Percentiles rank a stretch among this genome's conserved stretches.
These are phyloP conservation scores for Neopestalotiopsis sp. DNA, from an alignment of 2,329 filamentous ascomycete genomes.

Conservation along the genomic window DNA sequence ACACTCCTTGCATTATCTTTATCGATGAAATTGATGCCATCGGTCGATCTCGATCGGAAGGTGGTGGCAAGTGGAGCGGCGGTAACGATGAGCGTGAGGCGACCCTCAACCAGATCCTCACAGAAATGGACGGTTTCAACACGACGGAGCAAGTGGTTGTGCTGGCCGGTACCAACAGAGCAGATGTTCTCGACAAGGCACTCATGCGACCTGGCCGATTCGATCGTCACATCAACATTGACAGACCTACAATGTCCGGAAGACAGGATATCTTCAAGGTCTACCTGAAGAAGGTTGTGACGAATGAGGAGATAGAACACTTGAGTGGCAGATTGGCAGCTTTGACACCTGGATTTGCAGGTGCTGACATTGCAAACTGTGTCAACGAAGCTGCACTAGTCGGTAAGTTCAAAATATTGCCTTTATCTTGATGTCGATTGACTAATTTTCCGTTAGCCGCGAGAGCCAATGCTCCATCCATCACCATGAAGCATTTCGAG, in stretches of 20 bases:
- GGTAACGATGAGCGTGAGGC: slow-evolving; percentile 97
- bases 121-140: slow-evolving; percentile 99
- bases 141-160: slow-evolving; percentile 96
- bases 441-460: slow-evolving; percentile 70
- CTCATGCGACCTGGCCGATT: slow-evolving; percentile 97
- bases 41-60: slow-evolving; percentile 85
- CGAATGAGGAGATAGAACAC: slow-evolving; percentile 86
- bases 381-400: slow-evolving; percentile 97
- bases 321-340: slow-evolving; percentile 88
- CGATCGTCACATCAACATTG: slow-evolving; percentile 94
- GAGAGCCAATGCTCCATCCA: slow-evolving; percentile 77
- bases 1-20: slow-evolving; percentile 98
- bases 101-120: slow-evolving; percentile 97
- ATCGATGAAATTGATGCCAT: slow-evolving; percentile 99
- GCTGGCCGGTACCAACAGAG: slow-evolving; percentile 93
- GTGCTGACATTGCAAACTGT: slow-evolving; percentile 97
- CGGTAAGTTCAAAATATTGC: slow-evolving; percentile 63
- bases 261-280: slow-evolving; percentile 96
- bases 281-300: slow-evolving; percentile 93
- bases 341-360: slow-evolving; percentile 93
- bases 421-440: slow-evolving; percentile 12
- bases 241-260: slow-evolving; percentile 94
- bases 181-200: slow-evolving; percentile 93
- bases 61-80: slow-evolving; percentile 76
- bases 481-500: slow-evolving; percentile 92